These are phyloP conservation scores for Nymphaea thermarum DNA, from an alignment of 164 flowering plant species.

Conservation along the genomic window DNA sequence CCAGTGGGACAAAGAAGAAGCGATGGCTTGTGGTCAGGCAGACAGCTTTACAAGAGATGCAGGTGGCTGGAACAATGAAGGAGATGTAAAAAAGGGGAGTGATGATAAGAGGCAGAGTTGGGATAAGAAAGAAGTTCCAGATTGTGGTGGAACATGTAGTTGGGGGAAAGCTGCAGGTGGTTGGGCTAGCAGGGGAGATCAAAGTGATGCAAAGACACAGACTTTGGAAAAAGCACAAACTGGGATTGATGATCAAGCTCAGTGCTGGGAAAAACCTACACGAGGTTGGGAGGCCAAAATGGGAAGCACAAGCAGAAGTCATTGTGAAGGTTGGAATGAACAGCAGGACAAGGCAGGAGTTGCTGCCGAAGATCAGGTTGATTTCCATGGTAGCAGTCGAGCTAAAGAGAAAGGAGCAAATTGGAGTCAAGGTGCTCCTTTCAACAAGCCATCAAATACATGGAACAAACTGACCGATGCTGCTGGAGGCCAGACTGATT, in stretches of 20 bases:
- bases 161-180: neutral
- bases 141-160: neutral
- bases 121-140: too few relatives aligned
- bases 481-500: constrained; percentile 12
- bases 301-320: constrained; percentile 2
- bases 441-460: constrained; percentile 13
- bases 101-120: too few relatives aligned
- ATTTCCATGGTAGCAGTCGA: constrained; percentile 11
- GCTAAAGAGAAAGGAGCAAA: constrained; percentile 2
- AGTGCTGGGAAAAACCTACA: constrained; percentile 3
- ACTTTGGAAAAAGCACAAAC: constrained; percentile 2
- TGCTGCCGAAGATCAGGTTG: constrained; percentile 6
- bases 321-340: constrained; percentile 4
- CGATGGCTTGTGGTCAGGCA: too few relatives aligned
- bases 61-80: neutral
- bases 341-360: constrained; percentile 17
- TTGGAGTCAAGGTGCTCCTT: constrained; percentile 12
- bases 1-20: too few relatives aligned
- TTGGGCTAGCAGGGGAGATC: constrained; percentile 24
- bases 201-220: constrained; percentile 1
- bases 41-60: constrained; percentile 13
- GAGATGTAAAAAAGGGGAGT: too few relatives aligned
- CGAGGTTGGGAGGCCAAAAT: constrained; percentile 10
- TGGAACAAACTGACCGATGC: constrained; percentile 17
- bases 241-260: neutral